Conservation (phyloP, 176 grass and related monocot genomes). For the Zoysia pacifica region DNA sequence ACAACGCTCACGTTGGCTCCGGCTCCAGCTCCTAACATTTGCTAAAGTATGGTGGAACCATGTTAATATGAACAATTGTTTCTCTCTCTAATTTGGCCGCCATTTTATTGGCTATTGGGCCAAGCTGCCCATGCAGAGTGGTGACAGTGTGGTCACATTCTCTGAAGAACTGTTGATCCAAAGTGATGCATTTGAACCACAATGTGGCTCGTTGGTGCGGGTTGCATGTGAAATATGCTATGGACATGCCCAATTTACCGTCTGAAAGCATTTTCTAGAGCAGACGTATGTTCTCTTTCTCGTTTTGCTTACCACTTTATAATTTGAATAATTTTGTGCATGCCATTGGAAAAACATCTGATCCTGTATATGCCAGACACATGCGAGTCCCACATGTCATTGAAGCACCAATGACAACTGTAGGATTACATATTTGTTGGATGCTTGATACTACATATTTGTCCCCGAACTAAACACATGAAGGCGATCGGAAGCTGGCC, state of each 20-base stretch:
- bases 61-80: not conserved
- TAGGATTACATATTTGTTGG: too few species aligned
- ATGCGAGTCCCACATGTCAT: too few species aligned
- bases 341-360: too few species aligned
- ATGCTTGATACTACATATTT: too few species aligned
- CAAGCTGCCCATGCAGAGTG: not conserved
- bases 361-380: too few species aligned
- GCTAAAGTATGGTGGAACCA: slow-evolving; percentile 16
- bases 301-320: slow-evolving; percentile 9
- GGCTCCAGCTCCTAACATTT: not conserved
- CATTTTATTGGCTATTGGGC: not conserved
- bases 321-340: not conserved
- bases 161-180: not conserved
- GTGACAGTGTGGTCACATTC: not conserved
- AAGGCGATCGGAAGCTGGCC: too few species aligned
- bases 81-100: not conserved
- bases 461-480: too few species aligned
- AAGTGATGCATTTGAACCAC: slow-evolving; percentile 13
- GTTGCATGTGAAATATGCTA: too few species aligned
- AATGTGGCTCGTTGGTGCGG: not conserved
- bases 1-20: slow-evolving; percentile 10
- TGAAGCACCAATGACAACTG: too few species aligned
- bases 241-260: not conserved
- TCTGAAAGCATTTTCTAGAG: not conserved
- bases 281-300: too few species aligned